These are phyloP conservation scores for Raphanus raphanistrum DNA, from an alignment of 345 rosid species.

Conservation along the genomic window DNA sequence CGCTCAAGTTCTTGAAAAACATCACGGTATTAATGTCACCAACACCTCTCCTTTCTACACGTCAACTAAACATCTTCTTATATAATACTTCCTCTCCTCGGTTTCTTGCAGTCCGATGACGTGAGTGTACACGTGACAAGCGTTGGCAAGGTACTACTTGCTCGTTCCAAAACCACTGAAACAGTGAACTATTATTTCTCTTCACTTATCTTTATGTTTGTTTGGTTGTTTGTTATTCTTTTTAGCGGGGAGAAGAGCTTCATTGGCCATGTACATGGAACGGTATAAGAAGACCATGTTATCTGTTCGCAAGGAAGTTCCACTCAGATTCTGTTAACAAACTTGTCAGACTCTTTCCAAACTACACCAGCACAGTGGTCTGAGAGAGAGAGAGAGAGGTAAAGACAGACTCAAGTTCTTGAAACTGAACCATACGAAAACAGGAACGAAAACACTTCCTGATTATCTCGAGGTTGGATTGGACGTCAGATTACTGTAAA, in stretches of 20 bases:
- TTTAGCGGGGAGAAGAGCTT: conserved; percentile 57
- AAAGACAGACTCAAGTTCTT: conserved; percentile 25
- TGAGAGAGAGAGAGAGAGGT: conserved; percentile 32
- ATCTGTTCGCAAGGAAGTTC: conserved; percentile 93
- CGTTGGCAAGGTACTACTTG: conserved; percentile 54
- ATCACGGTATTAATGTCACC: conserved; percentile 55
- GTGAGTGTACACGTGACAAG: conserved; percentile 76
- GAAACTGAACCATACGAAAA: not conserved
- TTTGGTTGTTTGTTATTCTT: too few species aligned
- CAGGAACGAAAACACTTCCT: not conserved
- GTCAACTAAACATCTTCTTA: not conserved
- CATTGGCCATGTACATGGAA: conserved; percentile 84
- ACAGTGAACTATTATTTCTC: not conserved
- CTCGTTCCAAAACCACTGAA: not conserved
- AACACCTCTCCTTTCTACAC: conserved; percentile 3
- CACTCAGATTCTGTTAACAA: conserved; percentile 65
- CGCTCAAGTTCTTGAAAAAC: conserved; percentile 65
- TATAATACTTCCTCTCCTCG: not conserved
- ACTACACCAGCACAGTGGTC: conserved; percentile 53
- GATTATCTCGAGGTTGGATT: not conserved
- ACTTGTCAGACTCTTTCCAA: conserved; percentile 71
- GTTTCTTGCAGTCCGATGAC: conserved; percentile 67
- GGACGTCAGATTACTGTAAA: conserved; percentile 9
- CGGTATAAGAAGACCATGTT: conserved; percentile 86
- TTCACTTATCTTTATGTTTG: not conserved